phyloP scores from a whole-genome alignment of 208 protist species.

The Trichomonas vaginalis region DNA sequence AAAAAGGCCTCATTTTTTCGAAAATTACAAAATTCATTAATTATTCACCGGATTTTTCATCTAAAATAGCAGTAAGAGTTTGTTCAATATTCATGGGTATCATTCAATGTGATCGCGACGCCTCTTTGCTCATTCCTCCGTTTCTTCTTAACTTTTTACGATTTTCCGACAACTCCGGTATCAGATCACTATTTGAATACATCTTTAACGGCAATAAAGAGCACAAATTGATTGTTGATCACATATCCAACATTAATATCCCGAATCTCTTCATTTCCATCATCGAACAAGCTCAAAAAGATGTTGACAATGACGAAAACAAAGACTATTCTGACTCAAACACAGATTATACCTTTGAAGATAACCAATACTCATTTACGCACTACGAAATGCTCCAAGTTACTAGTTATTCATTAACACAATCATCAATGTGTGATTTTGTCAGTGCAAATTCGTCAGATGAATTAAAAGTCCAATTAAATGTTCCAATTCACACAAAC shows the following conservation, averaged over 20 bases:
- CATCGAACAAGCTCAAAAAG: neutral
- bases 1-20: neutral
- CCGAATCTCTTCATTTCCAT: neutral
- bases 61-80: neutral
- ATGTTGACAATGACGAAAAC: neutral
- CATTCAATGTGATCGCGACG: neutral
- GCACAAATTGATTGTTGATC: neutral
- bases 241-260: neutral
- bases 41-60: neutral
- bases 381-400: neutral
- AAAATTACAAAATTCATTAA: neutral
- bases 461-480: neutral
- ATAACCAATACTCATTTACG: neutral
- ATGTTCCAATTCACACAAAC: neutral
- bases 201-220: neutral
- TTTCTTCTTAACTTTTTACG: neutral
- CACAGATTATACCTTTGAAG: neutral
- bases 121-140: neutral
- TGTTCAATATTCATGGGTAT: neutral
- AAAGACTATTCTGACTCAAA: neutral
- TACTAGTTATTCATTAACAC: neutral
- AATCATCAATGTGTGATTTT: neutral
- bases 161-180: neutral
- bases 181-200: neutral
- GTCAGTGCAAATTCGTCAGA: neutral